Evolutionary conservation across 2,329 filamentous ascomycete species (phyloP).

Genomic region (Elsinoe ampelina): DNA sequence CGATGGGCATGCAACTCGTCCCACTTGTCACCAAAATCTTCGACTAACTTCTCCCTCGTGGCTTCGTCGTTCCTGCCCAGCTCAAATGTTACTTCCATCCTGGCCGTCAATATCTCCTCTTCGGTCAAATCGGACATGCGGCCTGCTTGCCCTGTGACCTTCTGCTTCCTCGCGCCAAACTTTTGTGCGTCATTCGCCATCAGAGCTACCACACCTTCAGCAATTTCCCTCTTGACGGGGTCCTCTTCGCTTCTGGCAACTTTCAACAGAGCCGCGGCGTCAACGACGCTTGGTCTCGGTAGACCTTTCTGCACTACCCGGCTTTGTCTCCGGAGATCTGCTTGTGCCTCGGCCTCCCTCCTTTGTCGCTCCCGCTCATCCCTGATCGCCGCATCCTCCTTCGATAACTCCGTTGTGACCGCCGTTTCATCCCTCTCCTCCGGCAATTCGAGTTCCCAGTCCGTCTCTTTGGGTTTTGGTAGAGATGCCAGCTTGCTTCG

Average conservation of each 20-base stretch:
- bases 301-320: slow-evolving; percentile 83
- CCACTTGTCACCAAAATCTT: slow-evolving; percentile 45
- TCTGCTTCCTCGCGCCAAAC: slow-evolving; percentile 60
- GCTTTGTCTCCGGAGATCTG: slow-evolving; percentile 72
- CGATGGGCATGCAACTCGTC: slow-evolving; percentile 38
- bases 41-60: slow-evolving; percentile 37
- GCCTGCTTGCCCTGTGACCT: slow-evolving; percentile 43
- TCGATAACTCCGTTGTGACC: slow-evolving; percentile 42
- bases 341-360: slow-evolving; percentile 53
- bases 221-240: slow-evolving; percentile 59
- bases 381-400: slow-evolving; percentile 62
- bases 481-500: slow-evolving; percentile 67
- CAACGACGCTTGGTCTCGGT: slow-evolving; percentile 65
- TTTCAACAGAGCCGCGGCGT: slow-evolving; percentile 59
- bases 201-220: slow-evolving; percentile 66
- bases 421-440: slow-evolving; percentile 62
- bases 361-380: slow-evolving; percentile 58
- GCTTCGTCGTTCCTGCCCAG: slow-evolving; percentile 39
- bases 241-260: slow-evolving; percentile 53
- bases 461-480: slow-evolving; percentile 83
- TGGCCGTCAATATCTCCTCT: slow-evolving; percentile 61
- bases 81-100: slow-evolving; percentile 66
- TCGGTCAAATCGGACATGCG: slow-evolving; percentile 60
- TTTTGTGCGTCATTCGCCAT: slow-evolving; percentile 73
- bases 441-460: slow-evolving; percentile 89